Percentiles rank a stretch among this genome's conserved stretches.
phyloP scores from a whole-genome alignment of 2,329 filamentous ascomycete species.

The Epichloe elymi region DNA sequence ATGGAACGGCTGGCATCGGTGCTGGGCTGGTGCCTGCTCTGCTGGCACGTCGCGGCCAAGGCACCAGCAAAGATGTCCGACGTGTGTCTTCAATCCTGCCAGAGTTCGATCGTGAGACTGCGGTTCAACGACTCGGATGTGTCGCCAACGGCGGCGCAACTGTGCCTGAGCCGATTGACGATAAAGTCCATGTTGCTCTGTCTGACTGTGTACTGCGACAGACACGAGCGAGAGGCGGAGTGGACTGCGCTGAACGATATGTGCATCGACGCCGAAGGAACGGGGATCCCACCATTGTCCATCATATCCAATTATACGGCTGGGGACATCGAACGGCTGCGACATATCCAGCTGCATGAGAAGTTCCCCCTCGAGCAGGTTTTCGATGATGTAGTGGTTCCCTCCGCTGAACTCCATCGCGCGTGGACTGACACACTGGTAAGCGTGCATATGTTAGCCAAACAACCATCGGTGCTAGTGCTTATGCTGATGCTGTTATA shows the following conservation, averaged over 20 bases:
- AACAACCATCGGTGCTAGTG: neutral
- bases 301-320: constrained; percentile 22
- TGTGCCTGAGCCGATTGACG: constrained; percentile 18
- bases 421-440: constrained; percentile 27
- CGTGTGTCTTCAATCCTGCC: constrained; percentile 21
- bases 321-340: constrained; percentile 18
- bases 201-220: constrained; percentile 21
- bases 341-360: constrained; percentile 18
- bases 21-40: constrained; percentile 3
- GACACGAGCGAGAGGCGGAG: constrained; percentile 11
- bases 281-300: constrained; percentile 20
- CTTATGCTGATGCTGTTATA: neutral
- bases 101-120: constrained; percentile 14
- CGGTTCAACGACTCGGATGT: constrained; percentile 19
- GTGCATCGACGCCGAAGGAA: constrained; percentile 15
- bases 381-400: constrained; percentile 21
- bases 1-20: constrained; percentile 2
- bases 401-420: constrained; percentile 19
- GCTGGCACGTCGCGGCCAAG: neutral
- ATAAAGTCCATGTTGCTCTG: constrained; percentile 26
- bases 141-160: constrained; percentile 7
- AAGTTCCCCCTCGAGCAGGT: neutral
- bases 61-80: neutral
- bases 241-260: constrained; percentile 21
- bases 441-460: constrained; percentile 1